Evolutionary conservation across 495 filamentous ascomycete species (phyloP), one percentile per base, ranked within the genome.

Genomic region (Lepraria neglecta): DNA sequence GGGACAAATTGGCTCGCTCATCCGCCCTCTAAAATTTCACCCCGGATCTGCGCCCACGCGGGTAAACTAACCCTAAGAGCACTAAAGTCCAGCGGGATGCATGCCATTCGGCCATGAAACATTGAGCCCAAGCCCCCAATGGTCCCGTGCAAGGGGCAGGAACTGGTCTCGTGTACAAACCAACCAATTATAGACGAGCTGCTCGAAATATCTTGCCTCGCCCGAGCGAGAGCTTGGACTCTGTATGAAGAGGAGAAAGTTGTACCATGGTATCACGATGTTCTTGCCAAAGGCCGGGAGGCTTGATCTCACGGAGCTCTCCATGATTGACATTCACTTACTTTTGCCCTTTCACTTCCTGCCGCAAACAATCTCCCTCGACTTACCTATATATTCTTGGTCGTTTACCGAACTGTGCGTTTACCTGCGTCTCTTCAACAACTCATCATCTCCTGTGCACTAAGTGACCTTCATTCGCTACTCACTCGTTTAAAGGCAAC

Each of bases 1-100:
- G 48, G 48, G 48, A 31, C 48, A 31, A 52, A 52, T 52, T 84
- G 47, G 46, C 31, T 48, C 21, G 19, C 14, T 40, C 12, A 60
- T 44, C 35, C 45, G 58, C 19, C 31, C 35, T n/a, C 24, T 17
- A 52, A 42, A 44, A 19, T 7, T 19, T 50, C 24, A 12, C 46
- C 58, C 58, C 46, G 58, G 46, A 42, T 60, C 58, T 48, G 21
- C 58, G 46, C 31, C 27, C 21, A 10, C 1, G 46, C 31, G 31
- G 24, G 35, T 11, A 17, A 38, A 24, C n/a, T 14, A 40, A 56
- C 33, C 53, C 35, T 56, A 40, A 47, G 3, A 47, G 30, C 14
- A 33, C 10, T 51, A 42, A 19, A 27, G 5, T 19, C 5, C 4
- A 38, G 14, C 19, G 15, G 31, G 33, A 51, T 40, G 31, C n/a